A percentile compares a stretch with the other conserved stretches of the same genome.
Conservation (phyloP, 306 rosid genomes). For the Bauhinia variegata region DNA sequence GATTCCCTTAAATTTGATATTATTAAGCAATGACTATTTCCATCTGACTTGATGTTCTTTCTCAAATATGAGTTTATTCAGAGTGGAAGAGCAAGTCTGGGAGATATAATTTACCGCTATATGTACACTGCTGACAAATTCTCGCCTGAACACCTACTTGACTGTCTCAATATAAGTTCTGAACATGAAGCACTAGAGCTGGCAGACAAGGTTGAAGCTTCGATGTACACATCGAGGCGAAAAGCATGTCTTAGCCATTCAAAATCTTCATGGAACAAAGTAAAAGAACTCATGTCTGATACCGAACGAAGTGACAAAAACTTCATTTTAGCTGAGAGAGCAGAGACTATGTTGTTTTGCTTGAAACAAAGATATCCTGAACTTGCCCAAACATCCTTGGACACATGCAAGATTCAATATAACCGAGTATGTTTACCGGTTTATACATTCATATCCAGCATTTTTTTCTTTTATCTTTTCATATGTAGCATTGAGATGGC, state of each 20-base stretch:
- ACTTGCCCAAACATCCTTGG: constrained; percentile 90
- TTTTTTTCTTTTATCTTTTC: neutral
- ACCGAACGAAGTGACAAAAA: constrained; percentile 68
- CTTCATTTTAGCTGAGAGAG: constrained; percentile 78
- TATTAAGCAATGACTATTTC: constrained; percentile 31
- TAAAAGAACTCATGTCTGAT: constrained; percentile 79
- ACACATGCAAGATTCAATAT: constrained; percentile 88
- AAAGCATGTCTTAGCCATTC: constrained; percentile 85
- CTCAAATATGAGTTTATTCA: constrained; percentile 32
- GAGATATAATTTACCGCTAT: constrained; percentile 74
- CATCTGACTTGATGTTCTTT: neutral
- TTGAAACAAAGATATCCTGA: constrained; percentile 93
- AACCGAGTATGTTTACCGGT: constrained; percentile 55
- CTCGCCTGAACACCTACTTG: constrained; percentile 68
- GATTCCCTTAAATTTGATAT: constrained; percentile 45
- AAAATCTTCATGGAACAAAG: constrained; percentile 85
- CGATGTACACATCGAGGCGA: constrained; percentile 97
- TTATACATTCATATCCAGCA: neutral
- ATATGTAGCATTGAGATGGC: constrained; percentile 6
- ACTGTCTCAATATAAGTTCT: constrained; percentile 64
- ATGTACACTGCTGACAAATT: constrained; percentile 68
- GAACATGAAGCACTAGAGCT: constrained; percentile 95
- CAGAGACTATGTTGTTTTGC: constrained; percentile 67
- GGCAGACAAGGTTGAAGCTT: constrained; percentile 82
- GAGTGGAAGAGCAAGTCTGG: constrained; percentile 86